Evolutionary conservation across 768 basidiomycete species (phyloP).

Genomic region (Boletus sp.): DNA sequence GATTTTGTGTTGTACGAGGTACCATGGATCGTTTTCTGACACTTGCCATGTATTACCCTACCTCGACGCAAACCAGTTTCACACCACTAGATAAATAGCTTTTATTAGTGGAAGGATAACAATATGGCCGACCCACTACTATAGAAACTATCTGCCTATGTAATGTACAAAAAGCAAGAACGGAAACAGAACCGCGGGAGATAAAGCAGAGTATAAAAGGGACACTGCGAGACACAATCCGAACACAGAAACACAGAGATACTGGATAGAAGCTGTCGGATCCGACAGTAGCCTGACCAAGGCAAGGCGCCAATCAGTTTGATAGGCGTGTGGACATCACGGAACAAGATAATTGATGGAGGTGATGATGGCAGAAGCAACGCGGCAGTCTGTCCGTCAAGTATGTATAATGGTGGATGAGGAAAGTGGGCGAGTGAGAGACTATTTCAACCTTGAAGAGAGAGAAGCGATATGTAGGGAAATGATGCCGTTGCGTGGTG

Average conservation of each 20-base stretch:
- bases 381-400: constrained; percentile 22
- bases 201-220: constrained; percentile 23
- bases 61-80: neutral
- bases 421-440: constrained; percentile 8
- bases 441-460: constrained; percentile 16
- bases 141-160: constrained; percentile 48
- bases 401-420: constrained; percentile 15
- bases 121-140: constrained; percentile 57
- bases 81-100: constrained; percentile 33
- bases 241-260: constrained; percentile 13
- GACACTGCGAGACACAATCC: constrained; percentile 19
- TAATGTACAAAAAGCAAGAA: constrained; percentile 37
- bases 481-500: constrained; percentile 29
- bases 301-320: constrained; percentile 6
- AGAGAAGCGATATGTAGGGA: constrained; percentile 21
- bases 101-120: constrained; percentile 62
- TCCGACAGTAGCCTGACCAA: constrained; percentile 12
- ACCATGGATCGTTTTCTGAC: constrained; percentile 77
- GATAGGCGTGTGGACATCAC: constrained; percentile 13
- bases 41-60: neutral
- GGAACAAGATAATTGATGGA: constrained; percentile 12
- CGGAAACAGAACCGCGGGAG: constrained; percentile 18
- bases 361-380: constrained; percentile 14
- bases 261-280: constrained; percentile 14
- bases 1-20: constrained; percentile 95